Conservation (phyloP, 1,284 basidiomycete genomes). For the Salmacisia buchloeana region DNA sequence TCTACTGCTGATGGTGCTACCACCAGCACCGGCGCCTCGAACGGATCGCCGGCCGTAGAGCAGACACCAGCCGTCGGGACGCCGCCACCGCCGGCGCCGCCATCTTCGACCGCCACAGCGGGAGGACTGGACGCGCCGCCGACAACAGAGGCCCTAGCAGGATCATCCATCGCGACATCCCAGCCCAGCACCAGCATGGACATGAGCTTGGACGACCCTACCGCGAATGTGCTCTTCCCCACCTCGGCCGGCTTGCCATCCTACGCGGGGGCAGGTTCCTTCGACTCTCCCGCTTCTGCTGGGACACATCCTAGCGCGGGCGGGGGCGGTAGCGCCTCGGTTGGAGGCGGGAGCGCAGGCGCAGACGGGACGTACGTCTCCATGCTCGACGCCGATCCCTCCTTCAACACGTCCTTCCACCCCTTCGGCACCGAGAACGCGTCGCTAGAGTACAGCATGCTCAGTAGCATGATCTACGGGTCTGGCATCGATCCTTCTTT, state of each 20-base stretch:
- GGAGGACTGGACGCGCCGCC: too few relatives aligned
- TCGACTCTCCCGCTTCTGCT: slow-evolving; percentile 6
- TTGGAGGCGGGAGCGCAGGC: too few relatives aligned
- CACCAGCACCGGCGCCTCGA: too few relatives aligned
- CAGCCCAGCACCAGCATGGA: neutral
- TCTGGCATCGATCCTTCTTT: slow-evolving; percentile 34
- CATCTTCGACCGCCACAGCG: neutral
- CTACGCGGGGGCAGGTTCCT: slow-evolving; percentile 8
- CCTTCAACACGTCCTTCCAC: slow-evolving; percentile 7
- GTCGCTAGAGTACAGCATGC: slow-evolving; percentile 83
- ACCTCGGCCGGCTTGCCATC: neutral
- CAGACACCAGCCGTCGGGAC: too few relatives aligned
- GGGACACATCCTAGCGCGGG: neutral
- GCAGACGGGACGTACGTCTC: neutral
- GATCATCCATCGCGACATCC: slow-evolving; percentile 10
- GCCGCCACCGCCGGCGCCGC: too few relatives aligned
- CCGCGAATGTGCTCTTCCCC: neutral
- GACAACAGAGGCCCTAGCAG: neutral
- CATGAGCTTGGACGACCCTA: neutral
- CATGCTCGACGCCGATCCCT: neutral
- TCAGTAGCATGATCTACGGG: slow-evolving; percentile 70
- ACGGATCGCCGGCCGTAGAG: too few relatives aligned
- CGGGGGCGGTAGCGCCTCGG: too few relatives aligned
- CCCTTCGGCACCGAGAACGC: slow-evolving; percentile 75
- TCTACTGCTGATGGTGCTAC: too few relatives aligned